These are phyloP conservation scores for Radiomyces spectabilis DNA, from an alignment of 192 early-diverging fungal genomes.

Conservation along the genomic window DNA sequence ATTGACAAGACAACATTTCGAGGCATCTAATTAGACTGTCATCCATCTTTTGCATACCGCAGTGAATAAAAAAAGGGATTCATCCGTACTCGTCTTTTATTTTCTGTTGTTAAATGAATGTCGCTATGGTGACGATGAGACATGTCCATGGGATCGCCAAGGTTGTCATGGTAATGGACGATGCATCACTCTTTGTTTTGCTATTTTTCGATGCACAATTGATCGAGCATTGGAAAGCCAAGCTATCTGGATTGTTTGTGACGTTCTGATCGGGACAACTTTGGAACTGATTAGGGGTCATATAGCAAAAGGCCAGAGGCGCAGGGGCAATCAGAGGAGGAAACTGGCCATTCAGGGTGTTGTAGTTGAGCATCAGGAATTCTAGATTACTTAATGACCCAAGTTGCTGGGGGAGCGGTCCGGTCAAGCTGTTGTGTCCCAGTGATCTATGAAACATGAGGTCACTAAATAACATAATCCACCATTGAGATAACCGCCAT, in stretches of 20 bases:
- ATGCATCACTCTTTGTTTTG: background rate
- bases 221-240: constrained; percentile 25
- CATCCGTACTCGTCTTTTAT: too few species aligned
- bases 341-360: constrained; percentile 18
- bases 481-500: too few species aligned
- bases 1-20: too few species aligned
- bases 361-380: constrained; percentile 15
- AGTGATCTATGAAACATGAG: constrained; percentile 15
- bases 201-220: constrained; percentile 6
- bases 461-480: background rate
- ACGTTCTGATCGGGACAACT: constrained; percentile 8
- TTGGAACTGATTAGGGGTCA: constrained; percentile 21
- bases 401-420: constrained; percentile 14
- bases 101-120: too few species aligned
- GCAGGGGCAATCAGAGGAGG: constrained; percentile 17
- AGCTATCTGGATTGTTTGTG: constrained; percentile 4
- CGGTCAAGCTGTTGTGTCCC: constrained; percentile 13
- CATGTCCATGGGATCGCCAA: too few species aligned
- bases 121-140: too few species aligned
- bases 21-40: too few species aligned
- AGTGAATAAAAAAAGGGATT: too few species aligned
- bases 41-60: too few species aligned
- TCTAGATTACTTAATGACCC: constrained; percentile 6
- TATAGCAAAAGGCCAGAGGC: constrained; percentile 9
- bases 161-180: background rate